Evolutionary conservation across 2,329 filamentous ascomycete species (phyloP).

Genomic region (Diaporthe sp.): DNA sequence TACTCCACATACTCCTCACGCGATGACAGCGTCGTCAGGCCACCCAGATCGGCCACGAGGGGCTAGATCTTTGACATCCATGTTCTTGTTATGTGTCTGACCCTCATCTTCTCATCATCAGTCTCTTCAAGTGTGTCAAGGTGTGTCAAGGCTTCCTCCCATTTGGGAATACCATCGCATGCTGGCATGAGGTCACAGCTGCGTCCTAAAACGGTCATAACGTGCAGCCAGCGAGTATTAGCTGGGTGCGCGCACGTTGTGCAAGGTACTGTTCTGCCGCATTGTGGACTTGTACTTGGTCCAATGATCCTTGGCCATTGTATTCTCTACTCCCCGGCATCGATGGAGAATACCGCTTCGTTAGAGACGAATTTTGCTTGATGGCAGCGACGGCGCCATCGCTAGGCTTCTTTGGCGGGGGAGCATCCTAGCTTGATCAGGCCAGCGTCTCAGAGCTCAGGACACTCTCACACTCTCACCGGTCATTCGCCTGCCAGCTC

Average conservation of each 20-base stretch:
- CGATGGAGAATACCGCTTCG: neutral
- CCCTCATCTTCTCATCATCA: neutral
- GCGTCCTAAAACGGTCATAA: neutral
- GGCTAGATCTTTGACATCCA: constrained; percentile 14
- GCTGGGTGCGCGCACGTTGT: neutral
- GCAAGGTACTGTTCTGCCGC: neutral
- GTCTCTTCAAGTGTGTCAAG: neutral
- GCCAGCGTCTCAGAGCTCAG: neutral
- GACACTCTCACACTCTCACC: neutral
- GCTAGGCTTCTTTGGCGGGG: constrained; percentile 1
- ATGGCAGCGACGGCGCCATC: neutral
- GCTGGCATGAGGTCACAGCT: neutral
- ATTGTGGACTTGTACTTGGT: neutral
- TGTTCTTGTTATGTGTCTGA: neutral
- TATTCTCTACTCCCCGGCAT: neutral
- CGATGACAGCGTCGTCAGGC: constrained; percentile 28
- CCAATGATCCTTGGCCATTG: neutral
- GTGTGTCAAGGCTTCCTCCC: neutral
- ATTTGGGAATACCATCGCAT: neutral
- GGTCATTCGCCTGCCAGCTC: neutral
- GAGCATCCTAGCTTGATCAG: neutral
- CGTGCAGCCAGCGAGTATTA: neutral
- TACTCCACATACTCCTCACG: constrained; percentile 11
- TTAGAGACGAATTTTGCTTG: neutral
- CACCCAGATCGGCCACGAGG: constrained; percentile 19